Percentiles rank a stretch among this genome's conserved stretches.
Conservation (phyloP, 1,139 yeast genomes). For the Meyerozyma sp. region DNA sequence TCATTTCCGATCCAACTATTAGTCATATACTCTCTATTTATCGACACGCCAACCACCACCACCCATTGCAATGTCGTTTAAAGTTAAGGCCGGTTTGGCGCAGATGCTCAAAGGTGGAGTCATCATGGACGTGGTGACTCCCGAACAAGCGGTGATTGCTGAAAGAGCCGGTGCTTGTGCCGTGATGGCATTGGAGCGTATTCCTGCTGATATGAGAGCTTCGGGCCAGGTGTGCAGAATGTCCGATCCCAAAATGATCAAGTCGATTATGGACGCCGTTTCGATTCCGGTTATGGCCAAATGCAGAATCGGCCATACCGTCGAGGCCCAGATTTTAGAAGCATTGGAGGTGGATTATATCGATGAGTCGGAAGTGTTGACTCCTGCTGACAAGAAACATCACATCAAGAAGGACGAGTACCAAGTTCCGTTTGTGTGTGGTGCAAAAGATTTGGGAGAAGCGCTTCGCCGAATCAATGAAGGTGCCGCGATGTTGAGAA, state of each 20-base stretch:
- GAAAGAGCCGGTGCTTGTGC: constrained; percentile 88
- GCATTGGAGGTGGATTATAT: constrained; percentile 74
- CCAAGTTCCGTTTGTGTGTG: constrained; percentile 81
- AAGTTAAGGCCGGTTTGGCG: constrained; percentile 76
- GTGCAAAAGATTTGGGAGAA: constrained; percentile 80
- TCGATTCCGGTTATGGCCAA: constrained; percentile 85
- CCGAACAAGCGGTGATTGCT: constrained; percentile 55
- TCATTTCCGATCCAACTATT: not conserved
- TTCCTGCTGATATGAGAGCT: constrained; percentile 83
- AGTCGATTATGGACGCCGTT: constrained; percentile 68
- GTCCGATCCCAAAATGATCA: constrained; percentile 83
- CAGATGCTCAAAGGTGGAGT: constrained; percentile 79
- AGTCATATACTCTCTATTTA: not conserved
- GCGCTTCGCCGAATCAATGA: constrained; percentile 77
- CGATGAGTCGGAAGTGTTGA: constrained; percentile 80
- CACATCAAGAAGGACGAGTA: constrained; percentile 62
- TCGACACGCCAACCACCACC: not conserved
- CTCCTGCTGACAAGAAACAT: constrained; percentile 69
- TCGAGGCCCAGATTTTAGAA: constrained; percentile 77
- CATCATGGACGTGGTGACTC: constrained; percentile 50
- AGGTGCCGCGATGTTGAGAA: constrained; percentile 86
- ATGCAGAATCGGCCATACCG: constrained; percentile 79
- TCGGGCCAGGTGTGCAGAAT: constrained; percentile 83
- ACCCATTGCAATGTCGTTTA: constrained; percentile 38
- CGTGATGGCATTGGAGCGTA: constrained; percentile 83